phyloP scores from a whole-genome alignment of 108 stramenopile genomes.

The Nitzschia sp. region DNA sequence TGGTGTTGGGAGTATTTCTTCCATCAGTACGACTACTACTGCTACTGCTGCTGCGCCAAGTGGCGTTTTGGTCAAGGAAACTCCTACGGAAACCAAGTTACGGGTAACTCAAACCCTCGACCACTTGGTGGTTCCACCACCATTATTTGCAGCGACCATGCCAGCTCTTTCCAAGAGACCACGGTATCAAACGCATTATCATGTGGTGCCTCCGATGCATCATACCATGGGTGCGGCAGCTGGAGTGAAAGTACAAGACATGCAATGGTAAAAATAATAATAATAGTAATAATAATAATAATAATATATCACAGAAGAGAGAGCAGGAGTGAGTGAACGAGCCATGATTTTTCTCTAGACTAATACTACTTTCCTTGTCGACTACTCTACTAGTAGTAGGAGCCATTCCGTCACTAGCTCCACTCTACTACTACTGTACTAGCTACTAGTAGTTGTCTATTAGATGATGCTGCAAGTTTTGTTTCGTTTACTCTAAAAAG shows the following conservation, averaged over 20 bases:
- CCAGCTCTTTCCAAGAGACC: slow-evolving; percentile 11
- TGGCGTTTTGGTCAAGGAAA: slow-evolving; percentile 56
- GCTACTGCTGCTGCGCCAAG: background rate
- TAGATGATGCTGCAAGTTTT: too few species aligned
- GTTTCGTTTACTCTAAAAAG: too few species aligned
- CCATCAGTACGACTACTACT: background rate
- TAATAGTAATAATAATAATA: too few species aligned
- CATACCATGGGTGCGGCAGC: slow-evolving; percentile 73
- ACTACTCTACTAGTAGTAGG: too few species aligned
- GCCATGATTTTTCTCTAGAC: too few species aligned
- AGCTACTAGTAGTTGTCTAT: too few species aligned
- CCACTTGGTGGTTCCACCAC: slow-evolving; percentile 12
- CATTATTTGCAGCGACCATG: background rate
- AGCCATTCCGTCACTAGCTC: too few species aligned
- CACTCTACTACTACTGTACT: too few species aligned
- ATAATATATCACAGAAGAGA: too few species aligned
- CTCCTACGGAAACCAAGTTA: slow-evolving; percentile 73
- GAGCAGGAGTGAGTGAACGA: too few species aligned
- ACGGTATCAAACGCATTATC: slow-evolving; percentile 65
- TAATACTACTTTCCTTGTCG: too few species aligned
- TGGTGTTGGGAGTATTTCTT: slow-evolving; percentile 30
- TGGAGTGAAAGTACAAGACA: slow-evolving; percentile 77
- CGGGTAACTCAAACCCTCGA: slow-evolving; percentile 45
- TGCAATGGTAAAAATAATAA: slow-evolving; percentile 60
- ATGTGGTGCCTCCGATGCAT: slow-evolving; percentile 84